Conservation (phyloP, 2,329 filamentous ascomycete genomes). For the Fusarium chaquense region DNA sequence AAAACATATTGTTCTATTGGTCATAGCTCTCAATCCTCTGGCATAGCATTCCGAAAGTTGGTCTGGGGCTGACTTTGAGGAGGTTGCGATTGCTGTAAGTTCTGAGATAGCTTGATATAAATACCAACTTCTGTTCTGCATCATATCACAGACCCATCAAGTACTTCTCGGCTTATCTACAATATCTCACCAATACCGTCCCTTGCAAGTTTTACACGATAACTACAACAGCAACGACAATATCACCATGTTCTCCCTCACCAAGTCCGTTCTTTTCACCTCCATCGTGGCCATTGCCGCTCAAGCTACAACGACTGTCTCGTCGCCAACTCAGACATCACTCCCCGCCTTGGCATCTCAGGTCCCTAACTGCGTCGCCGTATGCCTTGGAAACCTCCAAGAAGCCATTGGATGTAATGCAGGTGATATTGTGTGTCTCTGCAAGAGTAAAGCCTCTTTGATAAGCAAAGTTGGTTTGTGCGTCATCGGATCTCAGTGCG, state of each 20-base stretch:
- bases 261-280: background rate
- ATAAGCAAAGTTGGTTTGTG: background rate
- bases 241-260: background rate
- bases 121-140: too few relatives aligned
- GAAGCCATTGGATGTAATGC: background rate
- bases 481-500: background rate
- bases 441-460: background rate
- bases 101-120: too few relatives aligned
- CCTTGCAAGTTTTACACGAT: too few relatives aligned
- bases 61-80: too few relatives aligned
- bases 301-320: background rate
- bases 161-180: too few relatives aligned
- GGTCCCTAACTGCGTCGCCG: background rate
- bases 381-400: background rate
- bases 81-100: too few relatives aligned
- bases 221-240: too few relatives aligned
- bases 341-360: background rate
- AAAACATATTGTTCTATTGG: too few relatives aligned
- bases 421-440: background rate
- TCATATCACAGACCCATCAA: too few relatives aligned
- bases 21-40: too few relatives aligned
- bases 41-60: too few relatives aligned
- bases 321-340: background rate
- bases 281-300: background rate
- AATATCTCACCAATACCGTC: too few relatives aligned